Evolutionary conservation across 1,139 yeast genomes (phyloP).

Genomic region (Taphrina deformans): DNA sequence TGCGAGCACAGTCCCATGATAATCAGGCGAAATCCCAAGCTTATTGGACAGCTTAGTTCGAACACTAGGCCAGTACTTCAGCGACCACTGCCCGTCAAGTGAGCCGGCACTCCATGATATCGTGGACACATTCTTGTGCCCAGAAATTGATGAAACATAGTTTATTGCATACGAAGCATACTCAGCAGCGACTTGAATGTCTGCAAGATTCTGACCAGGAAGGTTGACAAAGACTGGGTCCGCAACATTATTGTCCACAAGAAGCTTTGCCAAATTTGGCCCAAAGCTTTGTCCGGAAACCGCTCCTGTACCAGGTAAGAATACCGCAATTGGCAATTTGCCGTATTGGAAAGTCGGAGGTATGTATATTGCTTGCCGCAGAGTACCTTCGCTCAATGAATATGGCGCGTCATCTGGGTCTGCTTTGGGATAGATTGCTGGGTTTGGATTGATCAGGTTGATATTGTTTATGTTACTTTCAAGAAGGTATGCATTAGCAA

Average conservation of each 20-base stretch:
- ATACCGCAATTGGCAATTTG: neutral
- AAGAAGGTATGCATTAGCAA: neutral
- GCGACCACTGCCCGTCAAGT: constrained; percentile 3
- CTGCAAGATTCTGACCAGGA: neutral
- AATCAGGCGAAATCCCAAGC: constrained; percentile 3
- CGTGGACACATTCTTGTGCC: constrained; percentile 1
- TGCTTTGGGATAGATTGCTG: neutral
- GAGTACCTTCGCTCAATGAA: neutral
- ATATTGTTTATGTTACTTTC: constrained; percentile 3
- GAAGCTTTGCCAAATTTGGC: constrained; percentile 1
- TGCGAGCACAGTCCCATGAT: constrained; percentile 7
- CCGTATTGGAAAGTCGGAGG: neutral
- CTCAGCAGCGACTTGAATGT: constrained; percentile 9
- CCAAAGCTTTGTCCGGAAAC: constrained; percentile 6
- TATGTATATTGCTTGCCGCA: constrained; percentile 4
- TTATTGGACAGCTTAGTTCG: neutral
- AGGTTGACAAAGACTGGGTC: constrained; percentile 7
- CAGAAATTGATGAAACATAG: constrained; percentile 9
- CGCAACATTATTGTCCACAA: constrained; percentile 1
- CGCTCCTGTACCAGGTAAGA: neutral
- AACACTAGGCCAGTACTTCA: constrained; percentile 9
- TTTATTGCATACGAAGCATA: constrained; percentile 3
- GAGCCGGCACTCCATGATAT: constrained; percentile 8
- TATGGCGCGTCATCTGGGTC: neutral
- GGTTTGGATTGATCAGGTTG: neutral